Base-by-base conservation (phyloP, 495 filamentous ascomycete genomes). In the Articulospora tetracladia region DNA sequence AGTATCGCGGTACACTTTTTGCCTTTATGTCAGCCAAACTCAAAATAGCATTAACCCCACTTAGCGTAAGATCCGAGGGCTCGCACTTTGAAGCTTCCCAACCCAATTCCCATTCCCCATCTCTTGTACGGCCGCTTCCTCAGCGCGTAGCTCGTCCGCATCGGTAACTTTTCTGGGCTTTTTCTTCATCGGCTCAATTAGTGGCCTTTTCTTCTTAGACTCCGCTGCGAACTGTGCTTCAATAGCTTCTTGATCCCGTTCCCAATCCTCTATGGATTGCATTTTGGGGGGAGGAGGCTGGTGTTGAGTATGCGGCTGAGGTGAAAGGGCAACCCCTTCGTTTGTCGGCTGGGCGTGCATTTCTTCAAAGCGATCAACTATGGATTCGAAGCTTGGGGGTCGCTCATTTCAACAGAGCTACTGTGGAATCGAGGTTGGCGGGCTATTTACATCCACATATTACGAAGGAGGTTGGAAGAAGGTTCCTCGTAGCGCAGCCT, bases 41-140 rank as follows among this genome's bases (percentile, higher is more conserved):
- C 13, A 22, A 50, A 24, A 50, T n/a, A n/a, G n/a, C n/a, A n/a
- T n/a, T n/a, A n/a, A n/a, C n/a, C n/a, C n/a, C n/a, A n/a, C n/a
- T n/a, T n/a, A n/a, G n/a, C n/a, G n/a, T n/a, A n/a, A n/a, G n/a
- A 24, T 22, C 11, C 13, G 47, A 50, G 13, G 28, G 3, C 0
- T 12, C 34, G 19, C 25, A 68, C 66, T 62, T 17, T 32, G 25
- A 13, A 68, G 27, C 46, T 30, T 65, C 8, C 59, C 59, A 24
- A 65, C 27, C 66, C 66, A 68, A 39, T 68, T 65, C 6, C 20
- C 58, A 19, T 44, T 27, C 11, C 66, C 66, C n/a, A 68, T 46
- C 53, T 63, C 62, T 11, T 58, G 27, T 3, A 60, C 19, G 3
- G 59, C 56, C 57, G 59, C 20, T 53, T 61, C 34, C 63, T 75